phyloP scores from a whole-genome alignment of 2,329 filamentous ascomycete species.

The Pseudocercospora musae region DNA sequence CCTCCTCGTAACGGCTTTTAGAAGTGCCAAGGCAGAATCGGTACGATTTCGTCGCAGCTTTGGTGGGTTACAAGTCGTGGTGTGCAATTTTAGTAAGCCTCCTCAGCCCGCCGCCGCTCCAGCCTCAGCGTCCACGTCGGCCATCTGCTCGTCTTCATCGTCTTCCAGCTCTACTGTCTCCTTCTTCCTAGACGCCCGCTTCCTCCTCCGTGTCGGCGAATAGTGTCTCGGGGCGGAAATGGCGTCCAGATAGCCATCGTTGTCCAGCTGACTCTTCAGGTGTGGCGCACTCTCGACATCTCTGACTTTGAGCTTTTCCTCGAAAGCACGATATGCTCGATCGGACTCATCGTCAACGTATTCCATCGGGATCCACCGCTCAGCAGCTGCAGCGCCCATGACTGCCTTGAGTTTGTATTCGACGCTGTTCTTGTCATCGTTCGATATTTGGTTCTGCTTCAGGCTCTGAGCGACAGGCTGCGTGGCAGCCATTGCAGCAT shows the following conservation, averaged over 20 bases:
- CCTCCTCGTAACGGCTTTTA: neutral
- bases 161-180: conserved; percentile 27
- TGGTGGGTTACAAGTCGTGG: neutral
- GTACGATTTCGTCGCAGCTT: neutral
- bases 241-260: conserved; percentile 60
- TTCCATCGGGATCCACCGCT: conserved; percentile 74
- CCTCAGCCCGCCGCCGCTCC: neutral
- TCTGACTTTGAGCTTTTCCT: conserved; percentile 65
- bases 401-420: conserved; percentile 64
- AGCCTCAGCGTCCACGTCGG: neutral
- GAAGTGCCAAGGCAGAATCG: neutral
- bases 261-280: conserved; percentile 54
- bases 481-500: conserved; percentile 36
- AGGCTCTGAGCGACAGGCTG: conserved; percentile 20
- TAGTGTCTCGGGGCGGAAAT: conserved; percentile 55
- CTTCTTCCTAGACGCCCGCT: conserved; percentile 31
- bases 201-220: conserved; percentile 39
- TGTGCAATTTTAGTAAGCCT: neutral
- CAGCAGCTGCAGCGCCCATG: conserved; percentile 73
- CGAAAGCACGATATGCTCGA: conserved; percentile 72
- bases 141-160: conserved; percentile 16
- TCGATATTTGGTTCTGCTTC: conserved; percentile 36
- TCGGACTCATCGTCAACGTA: conserved; percentile 79
- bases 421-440: conserved; percentile 60
- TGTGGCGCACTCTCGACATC: conserved; percentile 44